These are phyloP conservation scores for Xylaria sp. DNA, from an alignment of 2,329 filamentous ascomycete genomes.

Conservation along the genomic window DNA sequence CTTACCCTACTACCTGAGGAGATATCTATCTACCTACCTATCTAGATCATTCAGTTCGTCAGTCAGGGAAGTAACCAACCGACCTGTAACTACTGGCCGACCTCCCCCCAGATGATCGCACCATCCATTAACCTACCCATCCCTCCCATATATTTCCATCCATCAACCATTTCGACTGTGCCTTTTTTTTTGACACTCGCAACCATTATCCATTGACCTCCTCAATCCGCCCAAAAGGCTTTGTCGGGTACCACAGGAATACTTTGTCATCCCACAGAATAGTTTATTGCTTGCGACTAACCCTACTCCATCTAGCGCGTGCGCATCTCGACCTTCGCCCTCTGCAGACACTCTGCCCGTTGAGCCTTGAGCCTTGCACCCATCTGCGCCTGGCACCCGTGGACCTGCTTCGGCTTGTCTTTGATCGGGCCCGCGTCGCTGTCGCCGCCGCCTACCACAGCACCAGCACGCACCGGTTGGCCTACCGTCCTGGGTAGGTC, in stretches of 20 bases:
- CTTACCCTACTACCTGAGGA: background rate
- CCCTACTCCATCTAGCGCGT: slow-evolving; percentile 6
- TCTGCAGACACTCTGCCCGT: background rate
- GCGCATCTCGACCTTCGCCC: slow-evolving; percentile 15
- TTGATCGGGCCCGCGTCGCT: slow-evolving; percentile 25
- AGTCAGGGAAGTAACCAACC: background rate
- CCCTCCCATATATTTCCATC: background rate
- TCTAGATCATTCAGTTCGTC: background rate
- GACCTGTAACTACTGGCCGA: background rate
- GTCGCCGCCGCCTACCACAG: background rate
- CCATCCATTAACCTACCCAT: background rate
- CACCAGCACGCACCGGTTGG: slow-evolving; percentile 4
- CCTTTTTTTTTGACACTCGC: background rate
- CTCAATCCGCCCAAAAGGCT: slow-evolving; percentile 3
- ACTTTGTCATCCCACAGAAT: slow-evolving; percentile 19
- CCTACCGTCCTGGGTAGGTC: background rate
- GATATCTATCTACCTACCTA: background rate
- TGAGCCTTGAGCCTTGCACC: slow-evolving; percentile 3
- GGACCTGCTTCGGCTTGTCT: background rate
- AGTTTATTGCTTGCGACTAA: slow-evolving; percentile 21
- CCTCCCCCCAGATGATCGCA: slow-evolving; percentile 13
- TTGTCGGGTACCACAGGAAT: slow-evolving; percentile 1
- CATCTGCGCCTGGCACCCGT: background rate
- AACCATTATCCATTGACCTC: slow-evolving; percentile 16
- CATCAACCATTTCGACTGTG: background rate